These are phyloP conservation scores for Xerocomellus intermedius DNA, from an alignment of 768 basidiomycete genomes.

Conservation along the genomic window DNA sequence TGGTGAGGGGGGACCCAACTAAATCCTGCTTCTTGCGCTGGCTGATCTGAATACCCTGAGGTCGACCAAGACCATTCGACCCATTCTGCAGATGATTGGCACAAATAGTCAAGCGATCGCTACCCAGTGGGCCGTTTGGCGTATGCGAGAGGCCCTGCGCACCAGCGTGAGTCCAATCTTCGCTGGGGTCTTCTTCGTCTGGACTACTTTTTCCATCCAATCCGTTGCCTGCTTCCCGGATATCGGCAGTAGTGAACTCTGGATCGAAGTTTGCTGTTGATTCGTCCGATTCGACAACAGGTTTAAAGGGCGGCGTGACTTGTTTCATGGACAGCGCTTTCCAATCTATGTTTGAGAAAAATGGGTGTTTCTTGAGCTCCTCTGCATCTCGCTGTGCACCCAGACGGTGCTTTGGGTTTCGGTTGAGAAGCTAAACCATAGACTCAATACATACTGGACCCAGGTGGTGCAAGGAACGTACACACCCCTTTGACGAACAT, in stretches of 20 bases:
- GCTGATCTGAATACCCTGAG: conserved; percentile 50
- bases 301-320: conserved; percentile 96
- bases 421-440: conserved; percentile 78
- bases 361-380: conserved; percentile 94
- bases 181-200: conserved; percentile 67
- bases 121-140: conserved; percentile 78
- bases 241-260: conserved; percentile 92
- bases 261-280: conserved; percentile 98
- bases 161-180: conserved; percentile 47
- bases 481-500: conserved; percentile 97
- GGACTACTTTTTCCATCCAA: conserved; percentile 44
- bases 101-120: conserved; percentile 39
- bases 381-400: conserved; percentile 88
- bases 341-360: conserved; percentile 95
- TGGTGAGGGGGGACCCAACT: conserved; percentile 74
- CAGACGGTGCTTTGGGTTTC: conserved; percentile 96
- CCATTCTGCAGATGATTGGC: conserved; percentile 14
- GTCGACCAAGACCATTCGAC: conserved; percentile 15
- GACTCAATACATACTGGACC: conserved; percentile 14
- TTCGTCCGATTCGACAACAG: conserved; percentile 96
- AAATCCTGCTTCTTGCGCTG: conserved; percentile 44
- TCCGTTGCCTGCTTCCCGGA: conserved; percentile 64
- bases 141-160: conserved; percentile 43
- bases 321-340: conserved; percentile 79
- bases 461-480: conserved; percentile 21